Evolutionary conservation across 495 filamentous ascomycete genomes (phyloP).

Genomic region (Talaromyces adpressus): DNA sequence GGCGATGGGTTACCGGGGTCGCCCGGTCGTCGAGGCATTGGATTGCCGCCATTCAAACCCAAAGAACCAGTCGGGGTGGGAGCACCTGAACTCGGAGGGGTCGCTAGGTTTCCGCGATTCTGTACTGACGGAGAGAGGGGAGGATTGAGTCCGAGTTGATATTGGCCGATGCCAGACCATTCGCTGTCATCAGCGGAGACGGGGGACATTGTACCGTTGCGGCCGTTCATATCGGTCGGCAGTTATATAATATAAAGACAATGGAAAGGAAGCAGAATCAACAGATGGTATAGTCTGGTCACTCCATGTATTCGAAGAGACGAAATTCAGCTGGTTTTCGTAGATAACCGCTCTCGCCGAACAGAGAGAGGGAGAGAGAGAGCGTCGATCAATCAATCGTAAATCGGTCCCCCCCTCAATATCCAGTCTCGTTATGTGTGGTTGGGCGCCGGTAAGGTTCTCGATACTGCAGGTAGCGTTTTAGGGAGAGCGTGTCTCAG

Average conservation of each 20-base stretch:
- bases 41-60: slow-evolving; percentile 40
- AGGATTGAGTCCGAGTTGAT: slow-evolving; percentile 47
- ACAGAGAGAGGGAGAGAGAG: neutral
- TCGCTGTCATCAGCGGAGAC: slow-evolving; percentile 79
- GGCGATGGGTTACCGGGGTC: slow-evolving; percentile 69
- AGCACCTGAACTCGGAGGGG: slow-evolving; percentile 62
- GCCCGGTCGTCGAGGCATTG: slow-evolving; percentile 23
- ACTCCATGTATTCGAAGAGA: slow-evolving; percentile 2
- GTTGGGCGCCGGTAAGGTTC: neutral
- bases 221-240: slow-evolving; percentile 46
- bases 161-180: slow-evolving; percentile 75
- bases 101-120: slow-evolving; percentile 57
- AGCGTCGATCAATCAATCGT: neutral
- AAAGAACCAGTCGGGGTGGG: slow-evolving; percentile 39
- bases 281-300: neutral
- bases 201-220: slow-evolving; percentile 68
- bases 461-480: neutral
- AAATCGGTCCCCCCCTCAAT: neutral
- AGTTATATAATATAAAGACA: neutral
- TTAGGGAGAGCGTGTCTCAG: slow-evolving; percentile 1
- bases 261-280: neutral
- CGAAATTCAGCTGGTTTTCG: neutral
- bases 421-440: neutral
- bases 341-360: neutral
- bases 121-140: slow-evolving; percentile 46